A percentile compares a stretch with the other conserved stretches of the same genome.
These are phyloP conservation scores for Lyophyllum shimeji DNA, from an alignment of 768 basidiomycete genomes.

Conservation along the genomic window DNA sequence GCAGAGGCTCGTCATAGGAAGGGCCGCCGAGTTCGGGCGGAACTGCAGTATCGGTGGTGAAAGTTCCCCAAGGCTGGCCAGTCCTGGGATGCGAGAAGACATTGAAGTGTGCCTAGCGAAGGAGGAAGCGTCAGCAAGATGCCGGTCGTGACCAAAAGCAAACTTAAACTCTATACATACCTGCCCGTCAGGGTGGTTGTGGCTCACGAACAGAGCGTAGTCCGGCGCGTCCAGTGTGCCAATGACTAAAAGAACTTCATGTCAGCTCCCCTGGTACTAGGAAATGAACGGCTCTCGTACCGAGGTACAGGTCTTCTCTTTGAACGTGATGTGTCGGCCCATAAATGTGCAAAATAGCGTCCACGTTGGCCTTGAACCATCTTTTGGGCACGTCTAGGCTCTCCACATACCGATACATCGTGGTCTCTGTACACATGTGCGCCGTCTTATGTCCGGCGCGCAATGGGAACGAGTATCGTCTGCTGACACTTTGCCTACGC, in stretches of 20 bases:
- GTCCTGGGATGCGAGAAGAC: conserved; percentile 51
- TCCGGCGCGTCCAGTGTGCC: conserved; percentile 71
- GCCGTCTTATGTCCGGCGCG: conserved; percentile 66
- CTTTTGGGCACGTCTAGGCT: conserved; percentile 60
- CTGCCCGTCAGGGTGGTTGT: conserved; percentile 63
- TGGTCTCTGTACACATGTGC: conserved; percentile 67
- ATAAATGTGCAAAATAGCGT: conserved; percentile 59
- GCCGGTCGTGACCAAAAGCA: not conserved
- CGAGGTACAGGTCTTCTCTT: conserved; percentile 60
- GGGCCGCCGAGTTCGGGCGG: conserved; percentile 43
- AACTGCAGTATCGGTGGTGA: conserved; percentile 55
- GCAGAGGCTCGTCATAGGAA: conserved; percentile 40
- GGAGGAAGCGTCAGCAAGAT: not conserved
- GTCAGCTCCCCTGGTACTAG: not conserved
- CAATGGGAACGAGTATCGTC: conserved; percentile 60
- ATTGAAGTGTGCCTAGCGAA: conserved; percentile 63
- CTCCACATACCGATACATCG: conserved; percentile 67
- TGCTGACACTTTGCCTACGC: conserved; percentile 42
- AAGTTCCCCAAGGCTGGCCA: conserved; percentile 74
- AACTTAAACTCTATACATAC: conserved; percentile 24
- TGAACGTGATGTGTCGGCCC: conserved; percentile 45
- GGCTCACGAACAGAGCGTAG: conserved; percentile 76
- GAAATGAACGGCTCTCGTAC: conserved; percentile 23
- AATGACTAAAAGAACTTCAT: conserved; percentile 40
- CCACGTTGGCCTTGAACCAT: conserved; percentile 74